These are phyloP conservation scores for Mollisia scopiformis DNA, from an alignment of 2,329 filamentous ascomycete genomes.

Conservation along the genomic window DNA sequence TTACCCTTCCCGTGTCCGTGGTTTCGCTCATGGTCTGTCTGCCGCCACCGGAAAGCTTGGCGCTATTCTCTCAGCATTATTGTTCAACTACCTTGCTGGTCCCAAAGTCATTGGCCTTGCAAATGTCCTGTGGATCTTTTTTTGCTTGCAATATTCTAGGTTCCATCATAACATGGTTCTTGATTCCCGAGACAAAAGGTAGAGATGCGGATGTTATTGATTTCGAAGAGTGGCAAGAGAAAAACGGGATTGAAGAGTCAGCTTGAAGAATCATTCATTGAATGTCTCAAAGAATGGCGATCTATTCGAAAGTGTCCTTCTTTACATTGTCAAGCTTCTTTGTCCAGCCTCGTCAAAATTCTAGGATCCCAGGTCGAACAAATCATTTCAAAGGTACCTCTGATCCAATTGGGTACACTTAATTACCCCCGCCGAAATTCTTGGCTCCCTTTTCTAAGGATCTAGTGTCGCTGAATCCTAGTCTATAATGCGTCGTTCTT, in stretches of 20 bases:
- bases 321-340: no score
- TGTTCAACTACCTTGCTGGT: slow-evolving; percentile 53
- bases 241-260: neutral
- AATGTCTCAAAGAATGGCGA: no score
- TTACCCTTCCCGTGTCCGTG: slow-evolving; percentile 37
- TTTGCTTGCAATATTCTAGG: slow-evolving; percentile 30
- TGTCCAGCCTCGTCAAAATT: no score
- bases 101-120: slow-evolving; percentile 40
- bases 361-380: no score
- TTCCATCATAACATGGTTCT: slow-evolving; percentile 29
- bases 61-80: slow-evolving; percentile 41
- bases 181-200: slow-evolving; percentile 33
- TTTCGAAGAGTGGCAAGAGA: slow-evolving; percentile 25
- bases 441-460: no score
- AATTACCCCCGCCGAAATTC: no score
- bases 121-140: slow-evolving; percentile 33
- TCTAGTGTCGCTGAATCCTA: neutral
- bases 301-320: no score
- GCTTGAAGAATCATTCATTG: neutral
- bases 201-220: slow-evolving; percentile 29
- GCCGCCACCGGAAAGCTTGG: slow-evolving; percentile 38
- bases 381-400: no score
- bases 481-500: slow-evolving; percentile 8
- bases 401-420: no score
- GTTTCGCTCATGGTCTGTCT: slow-evolving; percentile 35